Percentiles rank a stretch among this genome's conserved stretches.
Evolutionary conservation across 2,329 filamentous ascomycete species (phyloP).

Genomic region (Ceratocystis ficicola): DNA sequence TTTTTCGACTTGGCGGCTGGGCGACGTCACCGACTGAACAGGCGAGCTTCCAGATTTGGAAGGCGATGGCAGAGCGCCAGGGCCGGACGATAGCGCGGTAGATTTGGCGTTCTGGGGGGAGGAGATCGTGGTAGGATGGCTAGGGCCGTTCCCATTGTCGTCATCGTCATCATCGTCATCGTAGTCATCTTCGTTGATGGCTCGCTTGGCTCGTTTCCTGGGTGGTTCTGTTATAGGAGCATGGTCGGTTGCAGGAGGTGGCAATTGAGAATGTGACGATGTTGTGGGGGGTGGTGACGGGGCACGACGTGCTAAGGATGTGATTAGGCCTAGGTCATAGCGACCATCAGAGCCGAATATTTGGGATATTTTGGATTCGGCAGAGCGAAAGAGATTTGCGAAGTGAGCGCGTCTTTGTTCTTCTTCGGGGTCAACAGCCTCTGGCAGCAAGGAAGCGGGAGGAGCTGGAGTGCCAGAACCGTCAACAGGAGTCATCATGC

Average conservation of each 20-base stretch:
- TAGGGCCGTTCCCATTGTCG: conserved; percentile 48
- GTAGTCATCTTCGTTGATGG: conserved; percentile 76
- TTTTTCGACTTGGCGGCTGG: conserved; percentile 28
- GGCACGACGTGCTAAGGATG: conserved; percentile 46
- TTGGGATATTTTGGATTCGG: conserved; percentile 62
- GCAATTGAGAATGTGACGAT: conserved; percentile 26
- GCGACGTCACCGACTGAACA: conserved; percentile 50
- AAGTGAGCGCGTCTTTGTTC: conserved; percentile 64
- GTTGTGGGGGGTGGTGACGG: conserved; percentile 24
- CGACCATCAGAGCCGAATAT: conserved; percentile 54
- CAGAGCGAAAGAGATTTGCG: conserved; percentile 62
- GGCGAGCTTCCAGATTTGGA: conserved; percentile 58
- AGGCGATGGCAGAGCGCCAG: conserved; percentile 51
- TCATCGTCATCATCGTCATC: conserved; percentile 71
- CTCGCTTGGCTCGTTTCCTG: conserved; percentile 61
- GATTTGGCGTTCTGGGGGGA: conserved; percentile 38
- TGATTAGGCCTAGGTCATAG: conserved; percentile 42
- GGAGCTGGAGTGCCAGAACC: conserved; percentile 27
- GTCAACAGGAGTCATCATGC: conserved; percentile 42
- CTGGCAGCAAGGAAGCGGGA: conserved; percentile 12
- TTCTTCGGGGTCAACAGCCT: conserved; percentile 36
- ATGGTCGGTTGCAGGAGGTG: conserved; percentile 47
- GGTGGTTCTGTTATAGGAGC: conserved; percentile 47
- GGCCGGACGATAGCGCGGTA: conserved; percentile 37
- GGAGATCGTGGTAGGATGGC: conserved; percentile 32